Conservation (phyloP, 306 rosid species). For the Gleditsia sinensis region DNA sequence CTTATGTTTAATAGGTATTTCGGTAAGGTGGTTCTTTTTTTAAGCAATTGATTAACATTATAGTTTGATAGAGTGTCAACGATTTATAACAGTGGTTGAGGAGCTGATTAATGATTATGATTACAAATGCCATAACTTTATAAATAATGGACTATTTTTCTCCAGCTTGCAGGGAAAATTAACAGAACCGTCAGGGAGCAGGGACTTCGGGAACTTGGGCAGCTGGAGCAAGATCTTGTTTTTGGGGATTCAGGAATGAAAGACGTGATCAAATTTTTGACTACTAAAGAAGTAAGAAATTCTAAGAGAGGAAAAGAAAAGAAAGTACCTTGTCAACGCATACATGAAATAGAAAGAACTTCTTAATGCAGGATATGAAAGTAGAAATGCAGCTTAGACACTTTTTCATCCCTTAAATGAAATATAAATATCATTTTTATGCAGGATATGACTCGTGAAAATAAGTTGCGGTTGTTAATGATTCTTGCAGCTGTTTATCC, state of each 20-base stretch:
- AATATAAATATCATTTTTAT: constrained; percentile 24
- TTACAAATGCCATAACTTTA: constrained; percentile 22
- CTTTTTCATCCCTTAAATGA: constrained; percentile 15
- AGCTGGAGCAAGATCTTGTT: constrained; percentile 95
- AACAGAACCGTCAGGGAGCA: constrained; percentile 64
- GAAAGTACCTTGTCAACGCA: background rate
- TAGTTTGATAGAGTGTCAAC: constrained; percentile 1
- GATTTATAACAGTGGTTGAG: constrained; percentile 2
- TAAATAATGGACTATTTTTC: constrained; percentile 29
- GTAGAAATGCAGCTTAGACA: constrained; percentile 8
- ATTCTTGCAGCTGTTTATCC: constrained; percentile 93
- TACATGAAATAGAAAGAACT: constrained; percentile 27
- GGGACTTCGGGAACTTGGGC: constrained; percentile 89
- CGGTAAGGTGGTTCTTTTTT: constrained; percentile 2
- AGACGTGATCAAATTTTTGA: constrained; percentile 86
- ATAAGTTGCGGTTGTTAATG: constrained; percentile 92
- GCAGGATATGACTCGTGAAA: constrained; percentile 89
- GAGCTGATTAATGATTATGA: constrained; percentile 29
- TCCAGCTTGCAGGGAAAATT: constrained; percentile 91
- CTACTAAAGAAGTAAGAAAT: constrained; percentile 64
- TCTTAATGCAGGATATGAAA: constrained; percentile 13
- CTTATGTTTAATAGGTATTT: constrained; percentile 15
- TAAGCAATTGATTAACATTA: background rate
- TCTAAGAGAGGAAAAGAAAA: constrained; percentile 15
- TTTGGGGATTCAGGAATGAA: constrained; percentile 94